phyloP scores from a whole-genome alignment of 331 rosid genomes.

The Pyrus hybrid region DNA sequence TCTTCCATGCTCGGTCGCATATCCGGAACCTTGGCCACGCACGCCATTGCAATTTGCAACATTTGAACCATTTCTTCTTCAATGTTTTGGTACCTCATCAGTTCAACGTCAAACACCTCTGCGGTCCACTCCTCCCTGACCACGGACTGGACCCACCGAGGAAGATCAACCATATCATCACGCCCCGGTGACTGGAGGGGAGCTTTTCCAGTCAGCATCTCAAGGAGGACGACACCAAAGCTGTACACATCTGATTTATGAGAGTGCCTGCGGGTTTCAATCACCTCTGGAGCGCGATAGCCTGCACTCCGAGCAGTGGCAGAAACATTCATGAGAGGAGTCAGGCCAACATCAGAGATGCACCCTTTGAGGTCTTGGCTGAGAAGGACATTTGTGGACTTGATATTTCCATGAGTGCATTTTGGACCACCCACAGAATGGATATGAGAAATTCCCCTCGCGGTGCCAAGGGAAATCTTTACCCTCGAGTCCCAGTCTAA shows the following conservation, averaged over 20 bases:
- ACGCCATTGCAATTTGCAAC: conserved; percentile 92
- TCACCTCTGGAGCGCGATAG: conserved; percentile 94
- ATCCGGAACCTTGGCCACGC: conserved; percentile 79
- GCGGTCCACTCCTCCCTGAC: conserved; percentile 99
- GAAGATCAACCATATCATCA: conserved; percentile 93
- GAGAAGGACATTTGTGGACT: too few species aligned
- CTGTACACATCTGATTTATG: conserved; percentile 94
- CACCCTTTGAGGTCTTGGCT: too few species aligned
- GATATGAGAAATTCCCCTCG: conserved; percentile 79
- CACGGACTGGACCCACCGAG: conserved; percentile 99
- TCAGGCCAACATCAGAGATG: too few species aligned
- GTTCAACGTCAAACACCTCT: conserved; percentile 90
- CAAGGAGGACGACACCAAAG: conserved; percentile 86
- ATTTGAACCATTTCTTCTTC: conserved; percentile 99
- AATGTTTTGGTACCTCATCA: conserved; percentile 82
- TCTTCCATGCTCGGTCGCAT: conserved; percentile 80
- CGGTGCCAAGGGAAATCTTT: conserved; percentile 68
- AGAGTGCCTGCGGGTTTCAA: conserved; percentile 77
- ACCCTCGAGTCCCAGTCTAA: conserved; percentile 83
- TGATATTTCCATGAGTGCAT: too few species aligned
- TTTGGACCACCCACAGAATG: too few species aligned
- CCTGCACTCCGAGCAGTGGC: conserved; percentile 79
- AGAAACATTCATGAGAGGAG: conserved; percentile 67
- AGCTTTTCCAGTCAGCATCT: conserved; percentile 94
- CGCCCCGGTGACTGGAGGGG: conserved; percentile 86